These are phyloP conservation scores for Aspergillus aculeatinus DNA, from an alignment of 2,329 filamentous ascomycete genomes.

Conservation along the genomic window DNA sequence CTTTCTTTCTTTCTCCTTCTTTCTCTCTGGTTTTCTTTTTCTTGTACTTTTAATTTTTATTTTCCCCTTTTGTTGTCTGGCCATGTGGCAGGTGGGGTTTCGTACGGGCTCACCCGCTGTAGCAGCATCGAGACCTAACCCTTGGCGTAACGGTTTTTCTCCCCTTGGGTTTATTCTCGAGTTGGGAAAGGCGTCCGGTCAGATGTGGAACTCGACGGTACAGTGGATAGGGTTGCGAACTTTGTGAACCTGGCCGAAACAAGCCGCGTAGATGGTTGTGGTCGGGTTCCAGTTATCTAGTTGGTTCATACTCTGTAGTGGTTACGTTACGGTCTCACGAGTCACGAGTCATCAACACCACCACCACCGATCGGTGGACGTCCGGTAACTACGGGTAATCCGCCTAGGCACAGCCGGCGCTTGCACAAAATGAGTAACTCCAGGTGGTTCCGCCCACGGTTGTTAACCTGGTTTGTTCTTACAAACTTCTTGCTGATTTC, in stretches of 20 bases:
- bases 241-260: slow-evolving; percentile 8
- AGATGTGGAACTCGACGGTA: slow-evolving; percentile 11
- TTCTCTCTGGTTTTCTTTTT: no score
- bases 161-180: slow-evolving; percentile 1
- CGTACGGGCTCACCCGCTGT: slow-evolving; percentile 34
- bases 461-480: background rate
- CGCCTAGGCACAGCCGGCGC: slow-evolving; percentile 7
- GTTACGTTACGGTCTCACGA: background rate
- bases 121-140: slow-evolving; percentile 21
- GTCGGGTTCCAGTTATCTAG: no score
- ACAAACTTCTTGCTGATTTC: background rate
- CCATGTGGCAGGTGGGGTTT: slow-evolving; percentile 35
- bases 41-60: no score
- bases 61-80: slow-evolving; percentile 9
- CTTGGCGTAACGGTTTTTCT: slow-evolving; percentile 38
- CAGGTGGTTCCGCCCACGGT: background rate
- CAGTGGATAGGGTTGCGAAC: slow-evolving; percentile 7
- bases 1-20: no score
- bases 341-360: background rate
- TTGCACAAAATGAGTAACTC: background rate
- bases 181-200: slow-evolving; percentile 13
- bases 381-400: slow-evolving; percentile 8
- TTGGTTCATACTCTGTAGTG: background rate
- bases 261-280: slow-evolving; percentile 4
- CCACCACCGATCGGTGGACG: slow-evolving; percentile 2